Evolutionary conservation across 805 yeast genomes (phyloP).

Genomic region (Starmerella bombicola): DNA sequence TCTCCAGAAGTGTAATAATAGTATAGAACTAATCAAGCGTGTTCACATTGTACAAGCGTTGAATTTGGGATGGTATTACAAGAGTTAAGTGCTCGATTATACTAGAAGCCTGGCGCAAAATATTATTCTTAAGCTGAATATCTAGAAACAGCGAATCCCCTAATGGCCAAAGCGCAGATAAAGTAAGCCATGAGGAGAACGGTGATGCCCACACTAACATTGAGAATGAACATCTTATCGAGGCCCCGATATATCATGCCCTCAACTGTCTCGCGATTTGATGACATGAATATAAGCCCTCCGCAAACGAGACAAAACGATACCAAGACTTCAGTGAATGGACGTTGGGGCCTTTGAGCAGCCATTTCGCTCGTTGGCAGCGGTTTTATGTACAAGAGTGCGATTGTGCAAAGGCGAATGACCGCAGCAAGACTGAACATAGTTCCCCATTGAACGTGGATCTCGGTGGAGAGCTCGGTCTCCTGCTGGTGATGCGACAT

Average conservation of each 20-base stretch:
- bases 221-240: constrained; percentile 82
- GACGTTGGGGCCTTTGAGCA: constrained; percentile 44
- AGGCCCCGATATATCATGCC: constrained; percentile 73
- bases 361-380: constrained; percentile 21
- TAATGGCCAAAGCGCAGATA: constrained; percentile 46
- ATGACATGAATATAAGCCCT: constrained; percentile 84
- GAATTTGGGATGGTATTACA: no score
- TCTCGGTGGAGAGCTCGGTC: constrained; percentile 56
- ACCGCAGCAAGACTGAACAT: constrained; percentile 71
- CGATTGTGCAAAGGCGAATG: constrained; percentile 55
- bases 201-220: constrained; percentile 67
- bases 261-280: constrained; percentile 72
- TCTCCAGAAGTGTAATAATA: no score
- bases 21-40: no score
- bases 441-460: constrained; percentile 90
- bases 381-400: constrained; percentile 34
- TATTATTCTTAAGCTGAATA: neutral
- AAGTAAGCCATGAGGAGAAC: constrained; percentile 82
- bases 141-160: constrained; percentile 24
- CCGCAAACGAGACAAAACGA: constrained; percentile 75
- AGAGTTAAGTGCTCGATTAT: neutral
- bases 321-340: constrained; percentile 73
- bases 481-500: constrained; percentile 94
- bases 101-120: neutral
- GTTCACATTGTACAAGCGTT: no score